Evolutionary conservation across 2,329 filamentous ascomycete species (phyloP).

Genomic region (Pseudogymnoascus sp.): DNA sequence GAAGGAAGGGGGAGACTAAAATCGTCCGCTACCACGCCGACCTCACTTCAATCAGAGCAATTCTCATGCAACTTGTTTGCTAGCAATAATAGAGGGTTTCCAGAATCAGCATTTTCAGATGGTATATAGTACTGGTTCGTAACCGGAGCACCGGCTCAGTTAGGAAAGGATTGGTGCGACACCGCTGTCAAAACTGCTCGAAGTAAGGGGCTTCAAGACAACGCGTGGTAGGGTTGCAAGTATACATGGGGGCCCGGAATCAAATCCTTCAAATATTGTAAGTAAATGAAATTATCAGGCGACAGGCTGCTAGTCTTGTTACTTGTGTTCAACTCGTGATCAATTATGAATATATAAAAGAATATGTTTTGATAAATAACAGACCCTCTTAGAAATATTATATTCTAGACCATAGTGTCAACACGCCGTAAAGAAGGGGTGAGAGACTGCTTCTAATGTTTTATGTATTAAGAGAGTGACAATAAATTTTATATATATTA

Average conservation of each 20-base stretch:
- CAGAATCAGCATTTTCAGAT: background rate
- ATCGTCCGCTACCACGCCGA: background rate
- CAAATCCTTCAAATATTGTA: background rate
- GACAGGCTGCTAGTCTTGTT: background rate
- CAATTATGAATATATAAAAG: background rate
- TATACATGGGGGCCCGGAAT: background rate
- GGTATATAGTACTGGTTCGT: background rate
- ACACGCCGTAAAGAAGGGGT: background rate
- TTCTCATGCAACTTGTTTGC: background rate
- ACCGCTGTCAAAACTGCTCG: background rate
- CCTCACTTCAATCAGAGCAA: background rate
- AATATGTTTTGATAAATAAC: background rate
- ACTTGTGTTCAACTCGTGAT: too few relatives aligned
- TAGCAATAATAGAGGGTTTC: background rate
- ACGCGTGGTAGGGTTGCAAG: background rate
- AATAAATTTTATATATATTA: background rate
- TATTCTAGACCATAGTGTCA: background rate
- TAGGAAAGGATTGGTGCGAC: background rate
- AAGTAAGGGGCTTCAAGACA: background rate
- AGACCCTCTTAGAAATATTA: too few relatives aligned
- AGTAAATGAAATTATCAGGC: background rate
- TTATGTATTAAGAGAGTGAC: too few relatives aligned
- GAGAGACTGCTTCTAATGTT: too few relatives aligned
- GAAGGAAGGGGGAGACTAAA: background rate
- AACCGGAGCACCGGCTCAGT: background rate